These are phyloP conservation scores for Cadophora gregata DNA, from an alignment of 2,329 filamentous ascomycete species.

Conservation along the genomic window DNA sequence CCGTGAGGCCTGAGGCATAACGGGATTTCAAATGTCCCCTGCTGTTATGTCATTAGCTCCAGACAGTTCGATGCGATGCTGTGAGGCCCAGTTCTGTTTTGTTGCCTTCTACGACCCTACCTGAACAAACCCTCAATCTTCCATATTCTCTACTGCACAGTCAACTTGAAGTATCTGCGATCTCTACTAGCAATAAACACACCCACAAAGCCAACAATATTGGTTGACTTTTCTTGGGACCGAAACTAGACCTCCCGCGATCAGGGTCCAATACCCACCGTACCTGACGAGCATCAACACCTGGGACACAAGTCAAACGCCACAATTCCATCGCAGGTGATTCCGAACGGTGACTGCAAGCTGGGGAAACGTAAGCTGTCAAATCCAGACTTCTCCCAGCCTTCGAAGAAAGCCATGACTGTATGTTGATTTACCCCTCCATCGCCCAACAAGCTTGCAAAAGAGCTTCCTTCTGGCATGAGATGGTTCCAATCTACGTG, in stretches of 20 bases:
- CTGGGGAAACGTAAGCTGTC: conserved; percentile 74
- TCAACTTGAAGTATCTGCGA: background rate
- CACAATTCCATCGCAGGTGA: conserved; percentile 42
- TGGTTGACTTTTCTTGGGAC: background rate
- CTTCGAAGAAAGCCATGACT: conserved; percentile 65
- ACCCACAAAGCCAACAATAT: background rate
- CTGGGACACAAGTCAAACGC: conserved; percentile 38
- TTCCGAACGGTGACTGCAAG: conserved; percentile 48
- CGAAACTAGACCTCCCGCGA: conserved; percentile 18
- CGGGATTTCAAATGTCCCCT: conserved; percentile 23
- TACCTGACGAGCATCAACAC: conserved; percentile 27
- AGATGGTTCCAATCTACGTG: background rate
- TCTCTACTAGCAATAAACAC: background rate
- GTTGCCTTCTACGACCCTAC: conserved; percentile 22
- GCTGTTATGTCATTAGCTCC: conserved; percentile 34
- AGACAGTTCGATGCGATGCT: conserved; percentile 32
- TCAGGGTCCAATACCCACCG: conserved; percentile 22
- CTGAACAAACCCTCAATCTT: background rate
- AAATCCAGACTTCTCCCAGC: conserved; percentile 61
- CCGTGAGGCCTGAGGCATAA: conserved; percentile 7
- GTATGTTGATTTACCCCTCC: conserved; percentile 52
- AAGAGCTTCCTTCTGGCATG: conserved; percentile 18
- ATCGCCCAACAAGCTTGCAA: conserved; percentile 7
- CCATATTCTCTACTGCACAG: background rate
- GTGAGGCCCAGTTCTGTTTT: conserved; percentile 21